Base-by-base conservation (phyloP, 73 alveolate genomes). In the Blepharisma stoltei region DNA sequence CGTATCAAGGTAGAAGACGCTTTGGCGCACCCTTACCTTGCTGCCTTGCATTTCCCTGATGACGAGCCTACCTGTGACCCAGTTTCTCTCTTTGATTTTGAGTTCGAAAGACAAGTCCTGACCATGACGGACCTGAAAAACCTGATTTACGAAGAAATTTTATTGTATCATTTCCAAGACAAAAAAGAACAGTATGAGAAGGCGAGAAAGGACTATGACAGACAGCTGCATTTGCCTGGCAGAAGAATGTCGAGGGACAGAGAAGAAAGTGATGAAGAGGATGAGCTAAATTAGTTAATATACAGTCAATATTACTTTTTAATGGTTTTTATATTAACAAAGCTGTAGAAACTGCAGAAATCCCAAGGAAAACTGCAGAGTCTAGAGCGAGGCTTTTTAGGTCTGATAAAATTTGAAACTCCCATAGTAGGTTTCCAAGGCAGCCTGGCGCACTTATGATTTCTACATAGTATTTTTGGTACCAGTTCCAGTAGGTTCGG, bases 1-100 rank as follows among this genome's bases (percentile, higher is more conserved):
- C 85, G 99, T 77, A 83, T 94, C 70, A 89, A 95, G 65, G 92
- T 95, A 9, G 97, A 95, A 50, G 89, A 95, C 55, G 97, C 97
- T 52, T 54, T 95, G 43, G 81, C 82, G 82, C 99, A 95, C 85
- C 97, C 98, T 67, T 95, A 85, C 80, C 55, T 95, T 55, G 82
- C 82, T 11, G 90, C 85, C 11, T 65, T 91, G 67, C 97, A 91
- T 86, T 86, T 66, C 67, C 88, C 89, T 6, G 94, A 86, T 11
- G 90, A 87, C 20, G 94, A 87, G 60, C 94, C 94, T 20, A 54
- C 83, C 37, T 38, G 84, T 38, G 76, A 54, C 6, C 86, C 81
- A 67, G 90, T 87, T 7, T 54, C 77, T 45, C 50, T 78, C 23
- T 70, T 80, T 9, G 94, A 87, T 67, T 87, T 87, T 68, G 94